A percentile compares a stretch with the other conserved stretches of the same genome.
Conservation (phyloP, 2,329 filamentous ascomycete species). For the Aspergillus luchuensis region DNA sequence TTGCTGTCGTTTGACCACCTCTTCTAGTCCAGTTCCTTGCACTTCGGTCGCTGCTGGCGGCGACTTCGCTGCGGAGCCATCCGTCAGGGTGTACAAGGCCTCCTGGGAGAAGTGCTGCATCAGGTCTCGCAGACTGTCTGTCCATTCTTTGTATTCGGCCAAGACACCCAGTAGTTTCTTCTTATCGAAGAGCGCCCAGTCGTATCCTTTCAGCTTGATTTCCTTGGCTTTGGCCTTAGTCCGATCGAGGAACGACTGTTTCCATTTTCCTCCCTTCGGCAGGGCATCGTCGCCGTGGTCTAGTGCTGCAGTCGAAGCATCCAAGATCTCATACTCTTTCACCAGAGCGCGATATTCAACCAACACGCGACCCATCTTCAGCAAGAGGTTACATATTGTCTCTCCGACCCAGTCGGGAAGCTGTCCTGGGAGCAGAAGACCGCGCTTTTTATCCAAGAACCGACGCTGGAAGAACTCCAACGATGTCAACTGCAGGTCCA, state of each 20-base stretch:
- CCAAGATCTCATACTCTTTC: background rate
- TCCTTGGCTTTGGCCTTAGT: conserved; percentile 26
- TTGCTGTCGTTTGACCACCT: conserved; percentile 27
- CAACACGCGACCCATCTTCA: background rate
- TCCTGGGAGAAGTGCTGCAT: conserved; percentile 35
- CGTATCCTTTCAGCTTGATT: conserved; percentile 30
- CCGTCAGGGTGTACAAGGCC: conserved; percentile 19
- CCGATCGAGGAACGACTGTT: conserved; percentile 25
- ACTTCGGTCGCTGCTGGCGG: conserved; percentile 12
- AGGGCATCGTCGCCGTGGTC: background rate
- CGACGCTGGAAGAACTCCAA: conserved; percentile 28
- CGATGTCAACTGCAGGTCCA: conserved; percentile 29
- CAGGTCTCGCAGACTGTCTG: conserved; percentile 27
- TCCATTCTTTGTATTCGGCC: conserved; percentile 31
- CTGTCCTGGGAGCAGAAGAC: conserved; percentile 27
- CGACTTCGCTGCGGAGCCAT: background rate
- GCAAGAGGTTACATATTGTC: conserved; percentile 1
- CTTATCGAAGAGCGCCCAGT: conserved; percentile 38
- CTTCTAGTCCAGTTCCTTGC: conserved; percentile 29
- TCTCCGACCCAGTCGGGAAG: conserved; percentile 4
- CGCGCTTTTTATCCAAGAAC: conserved; percentile 28
- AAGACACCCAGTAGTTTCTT: conserved; percentile 28
- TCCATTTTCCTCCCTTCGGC: conserved; percentile 19
- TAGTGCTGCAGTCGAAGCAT: background rate
- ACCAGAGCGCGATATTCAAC: background rate